phyloP scores from a whole-genome alignment of 441 rosid genomes.

The Dalechampia spathulata region DNA sequence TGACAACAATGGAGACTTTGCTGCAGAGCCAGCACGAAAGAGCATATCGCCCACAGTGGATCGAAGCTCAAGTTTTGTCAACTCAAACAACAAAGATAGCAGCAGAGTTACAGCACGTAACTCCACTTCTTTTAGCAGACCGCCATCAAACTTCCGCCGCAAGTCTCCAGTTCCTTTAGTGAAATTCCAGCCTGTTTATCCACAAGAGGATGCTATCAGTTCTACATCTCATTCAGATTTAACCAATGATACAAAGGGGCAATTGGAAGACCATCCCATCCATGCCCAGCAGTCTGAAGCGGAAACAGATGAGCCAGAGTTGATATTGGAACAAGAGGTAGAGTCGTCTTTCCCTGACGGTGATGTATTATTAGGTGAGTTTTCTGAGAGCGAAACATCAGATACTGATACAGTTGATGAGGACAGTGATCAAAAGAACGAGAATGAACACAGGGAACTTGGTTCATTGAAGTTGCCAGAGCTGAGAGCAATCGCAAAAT shows the following conservation, averaged over 20 bases:
- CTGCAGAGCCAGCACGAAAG: slow-evolving; percentile 10
- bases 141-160: slow-evolving; percentile 53
- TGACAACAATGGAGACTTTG: slow-evolving; percentile 23
- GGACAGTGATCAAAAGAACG: slow-evolving; percentile 17
- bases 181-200: slow-evolving; percentile 36
- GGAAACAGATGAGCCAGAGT: slow-evolving; percentile 20
- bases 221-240: slow-evolving; percentile 22
- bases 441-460: slow-evolving; percentile 16
- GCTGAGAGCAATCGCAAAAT: slow-evolving; percentile 61
- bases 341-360: slow-evolving; percentile 22
- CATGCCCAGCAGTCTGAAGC: slow-evolving; percentile 17
- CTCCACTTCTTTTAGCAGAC: slow-evolving; percentile 36
- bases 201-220: slow-evolving; percentile 35
- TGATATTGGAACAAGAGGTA: slow-evolving; percentile 21
- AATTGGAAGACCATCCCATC: slow-evolving; percentile 25
- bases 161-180: slow-evolving; percentile 52
- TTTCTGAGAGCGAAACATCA: slow-evolving; percentile 32
- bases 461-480: slow-evolving; percentile 47
- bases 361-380: slow-evolving; percentile 18
- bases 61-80: not conserved
- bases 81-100: slow-evolving; percentile 15
- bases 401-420: slow-evolving; percentile 28
- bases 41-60: no score
- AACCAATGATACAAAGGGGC: slow-evolving; percentile 30
- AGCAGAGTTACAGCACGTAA: slow-evolving; percentile 21